Conservation (phyloP, 225 moss, liverwort and hornwort genomes). For the Rhytidiadelphus loreus region DNA sequence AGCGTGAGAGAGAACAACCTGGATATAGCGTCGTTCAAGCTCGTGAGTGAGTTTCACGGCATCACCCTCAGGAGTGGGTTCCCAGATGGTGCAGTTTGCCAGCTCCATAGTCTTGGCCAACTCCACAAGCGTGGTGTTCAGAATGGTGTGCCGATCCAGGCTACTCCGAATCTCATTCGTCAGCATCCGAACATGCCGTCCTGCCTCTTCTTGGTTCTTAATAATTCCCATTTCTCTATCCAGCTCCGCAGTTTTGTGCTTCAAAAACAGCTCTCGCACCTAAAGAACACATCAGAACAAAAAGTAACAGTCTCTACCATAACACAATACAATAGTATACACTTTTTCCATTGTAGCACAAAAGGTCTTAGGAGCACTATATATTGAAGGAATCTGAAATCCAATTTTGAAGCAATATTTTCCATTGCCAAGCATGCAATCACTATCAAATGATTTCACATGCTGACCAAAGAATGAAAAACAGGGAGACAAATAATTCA, state of each 20-base stretch:
- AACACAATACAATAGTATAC: neutral
- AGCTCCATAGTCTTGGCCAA: conserved; percentile 64
- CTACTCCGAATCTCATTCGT: conserved; percentile 81
- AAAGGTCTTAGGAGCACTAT: neutral
- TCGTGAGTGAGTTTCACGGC: conserved; percentile 78
- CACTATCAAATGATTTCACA: neutral
- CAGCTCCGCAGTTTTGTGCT: conserved; percentile 83
- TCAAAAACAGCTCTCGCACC: conserved; percentile 83
- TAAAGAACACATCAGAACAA: neutral
- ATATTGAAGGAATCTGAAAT: too few species aligned
- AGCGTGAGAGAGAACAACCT: conserved; percentile 8
- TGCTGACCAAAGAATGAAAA: neutral
- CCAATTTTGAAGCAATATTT: neutral
- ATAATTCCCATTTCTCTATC: conserved; percentile 92
- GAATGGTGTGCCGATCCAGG: conserved; percentile 72
- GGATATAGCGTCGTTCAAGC: conserved; percentile 56
- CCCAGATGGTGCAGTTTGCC: conserved; percentile 90
- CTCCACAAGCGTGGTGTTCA: conserved; percentile 78
- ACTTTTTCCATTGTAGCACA: neutral
- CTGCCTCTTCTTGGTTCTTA: conserved; percentile 81
- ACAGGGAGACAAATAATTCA: neutral
- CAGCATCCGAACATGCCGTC: conserved; percentile 88
- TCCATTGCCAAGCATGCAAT: neutral
- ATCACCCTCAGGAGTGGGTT: conserved; percentile 67
- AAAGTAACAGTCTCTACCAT: neutral